A percentile compares a stretch with the other conserved stretches of the same genome.
phyloP scores from a whole-genome alignment of 2,329 filamentous ascomycete species.

The Endocalyx cinctus region DNA sequence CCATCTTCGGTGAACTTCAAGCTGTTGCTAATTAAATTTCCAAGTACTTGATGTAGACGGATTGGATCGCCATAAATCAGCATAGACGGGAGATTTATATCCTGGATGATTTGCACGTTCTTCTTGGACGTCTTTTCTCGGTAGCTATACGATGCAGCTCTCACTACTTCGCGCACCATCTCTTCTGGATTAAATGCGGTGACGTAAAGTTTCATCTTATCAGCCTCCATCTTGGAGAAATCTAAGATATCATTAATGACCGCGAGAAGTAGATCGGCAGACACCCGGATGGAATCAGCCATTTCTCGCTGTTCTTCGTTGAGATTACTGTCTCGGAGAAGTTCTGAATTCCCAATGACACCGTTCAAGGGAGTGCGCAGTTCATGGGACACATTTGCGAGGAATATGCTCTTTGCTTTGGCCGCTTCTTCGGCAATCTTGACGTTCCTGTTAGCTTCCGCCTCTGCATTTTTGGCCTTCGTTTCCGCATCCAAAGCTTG shows the following conservation, averaged over 20 bases:
- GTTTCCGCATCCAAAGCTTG: slow-evolving; percentile 69
- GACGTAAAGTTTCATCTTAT: slow-evolving; percentile 77
- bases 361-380: slow-evolving; percentile 79
- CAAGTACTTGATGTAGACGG: slow-evolving; percentile 62
- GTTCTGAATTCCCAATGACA: slow-evolving; percentile 83
- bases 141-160: slow-evolving; percentile 63
- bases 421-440: slow-evolving; percentile 79
- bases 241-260: slow-evolving; percentile 97
- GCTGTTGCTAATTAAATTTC: slow-evolving; percentile 87
- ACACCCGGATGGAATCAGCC: slow-evolving; percentile 81
- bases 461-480: slow-evolving; percentile 73
- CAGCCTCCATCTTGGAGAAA: slow-evolving; percentile 89
- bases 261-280: slow-evolving; percentile 79
- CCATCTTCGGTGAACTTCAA: slow-evolving; percentile 91
- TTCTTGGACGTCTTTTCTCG: slow-evolving; percentile 58
- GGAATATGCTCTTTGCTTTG: slow-evolving; percentile 77
- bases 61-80: slow-evolving; percentile 64
- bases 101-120: slow-evolving; percentile 60
- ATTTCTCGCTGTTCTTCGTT: slow-evolving; percentile 77
- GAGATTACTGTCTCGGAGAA: slow-evolving; percentile 71
- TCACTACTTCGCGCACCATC: slow-evolving; percentile 62
- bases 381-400: slow-evolving; percentile 77
- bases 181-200: slow-evolving; percentile 64
- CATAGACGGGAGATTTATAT: slow-evolving; percentile 72
- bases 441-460: slow-evolving; percentile 72